These are phyloP conservation scores for Ustilago cynodontis DNA, from an alignment of 1,284 basidiomycete species.

Conservation along the genomic window DNA sequence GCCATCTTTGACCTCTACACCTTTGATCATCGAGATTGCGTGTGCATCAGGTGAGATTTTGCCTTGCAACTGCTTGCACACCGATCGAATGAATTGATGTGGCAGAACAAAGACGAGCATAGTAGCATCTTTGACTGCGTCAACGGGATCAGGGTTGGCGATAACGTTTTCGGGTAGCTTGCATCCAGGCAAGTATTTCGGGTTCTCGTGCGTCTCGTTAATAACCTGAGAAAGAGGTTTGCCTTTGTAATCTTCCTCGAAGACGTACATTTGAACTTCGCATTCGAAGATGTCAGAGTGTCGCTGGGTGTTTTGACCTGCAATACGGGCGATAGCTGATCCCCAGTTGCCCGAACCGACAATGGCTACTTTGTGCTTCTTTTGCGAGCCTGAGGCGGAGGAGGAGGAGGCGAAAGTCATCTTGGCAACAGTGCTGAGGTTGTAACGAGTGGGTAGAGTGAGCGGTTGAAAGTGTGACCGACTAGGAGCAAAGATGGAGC, in stretches of 20 bases:
- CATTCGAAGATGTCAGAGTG: conserved; percentile 70
- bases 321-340: conserved; percentile 75
- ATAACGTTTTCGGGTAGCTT: conserved; percentile 73
- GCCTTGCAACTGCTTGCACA: conserved; percentile 65
- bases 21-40: conserved; percentile 70
- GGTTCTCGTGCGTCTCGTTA: conserved; percentile 74
- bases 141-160: conserved; percentile 73
- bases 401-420: conserved; percentile 39
- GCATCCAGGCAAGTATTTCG: conserved; percentile 74
- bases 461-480: conserved; percentile 9
- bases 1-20: conserved; percentile 70
- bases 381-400: conserved; percentile 17
- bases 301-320: conserved; percentile 71
- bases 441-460: conserved; percentile 13
- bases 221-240: conserved; percentile 74
- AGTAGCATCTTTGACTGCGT: conserved; percentile 74
- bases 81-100: conserved; percentile 72
- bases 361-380: conserved; percentile 74
- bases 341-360: conserved; percentile 74
- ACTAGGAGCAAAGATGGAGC: conserved; percentile 4
- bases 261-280: conserved; percentile 66
- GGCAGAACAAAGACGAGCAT: conserved; percentile 75
- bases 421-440: neutral
- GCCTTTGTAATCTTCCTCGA: conserved; percentile 71
- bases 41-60: conserved; percentile 62